Conservation (phyloP, 768 basidiomycete genomes). For the Boletus barrowsii region DNA sequence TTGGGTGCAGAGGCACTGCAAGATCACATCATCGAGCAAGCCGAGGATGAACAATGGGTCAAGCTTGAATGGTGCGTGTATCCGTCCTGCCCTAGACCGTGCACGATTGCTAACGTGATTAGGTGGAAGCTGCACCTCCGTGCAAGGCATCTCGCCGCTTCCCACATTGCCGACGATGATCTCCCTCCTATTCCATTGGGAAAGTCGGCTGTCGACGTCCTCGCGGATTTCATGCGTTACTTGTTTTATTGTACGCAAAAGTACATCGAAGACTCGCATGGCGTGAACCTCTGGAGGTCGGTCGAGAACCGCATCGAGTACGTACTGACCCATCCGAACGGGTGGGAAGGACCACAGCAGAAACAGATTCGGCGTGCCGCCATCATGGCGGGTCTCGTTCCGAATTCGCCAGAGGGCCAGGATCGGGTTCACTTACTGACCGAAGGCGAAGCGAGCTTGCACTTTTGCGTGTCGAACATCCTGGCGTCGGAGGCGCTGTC, state of each 20-base stretch:
- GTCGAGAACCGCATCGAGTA: conserved; percentile 44
- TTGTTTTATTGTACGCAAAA: conserved; percentile 41
- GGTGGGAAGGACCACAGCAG: conserved; percentile 63
- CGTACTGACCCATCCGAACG: conserved; percentile 61
- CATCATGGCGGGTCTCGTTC: conserved; percentile 47
- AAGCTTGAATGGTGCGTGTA: conserved; percentile 43
- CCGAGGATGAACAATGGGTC: conserved; percentile 44
- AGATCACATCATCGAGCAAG: conserved; percentile 37
- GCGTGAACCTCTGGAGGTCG: conserved; percentile 43
- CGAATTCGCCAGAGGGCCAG: conserved; percentile 36
- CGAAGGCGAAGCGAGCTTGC: conserved; percentile 61
- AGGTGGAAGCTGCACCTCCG: conserved; percentile 41
- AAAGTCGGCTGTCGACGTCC: conserved; percentile 41
- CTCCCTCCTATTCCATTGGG: conserved; percentile 41
- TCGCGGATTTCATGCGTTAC: conserved; percentile 48
- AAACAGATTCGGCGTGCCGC: conserved; percentile 54
- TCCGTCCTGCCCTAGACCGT: background rate
- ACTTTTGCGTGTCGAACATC: conserved; percentile 52
- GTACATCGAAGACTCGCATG: conserved; percentile 51
- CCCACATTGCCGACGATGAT: conserved; percentile 32
- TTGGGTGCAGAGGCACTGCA: conserved; percentile 45
- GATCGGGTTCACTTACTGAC: conserved; percentile 54
- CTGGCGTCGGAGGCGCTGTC: conserved; percentile 34
- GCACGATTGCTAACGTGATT: background rate
- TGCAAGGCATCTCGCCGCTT: conserved; percentile 31